Evolutionary conservation across 1,284 basidiomycete species (phyloP), one percentile per base, ranked within the genome.

Genomic region (Sparassis latifolia): DNA sequence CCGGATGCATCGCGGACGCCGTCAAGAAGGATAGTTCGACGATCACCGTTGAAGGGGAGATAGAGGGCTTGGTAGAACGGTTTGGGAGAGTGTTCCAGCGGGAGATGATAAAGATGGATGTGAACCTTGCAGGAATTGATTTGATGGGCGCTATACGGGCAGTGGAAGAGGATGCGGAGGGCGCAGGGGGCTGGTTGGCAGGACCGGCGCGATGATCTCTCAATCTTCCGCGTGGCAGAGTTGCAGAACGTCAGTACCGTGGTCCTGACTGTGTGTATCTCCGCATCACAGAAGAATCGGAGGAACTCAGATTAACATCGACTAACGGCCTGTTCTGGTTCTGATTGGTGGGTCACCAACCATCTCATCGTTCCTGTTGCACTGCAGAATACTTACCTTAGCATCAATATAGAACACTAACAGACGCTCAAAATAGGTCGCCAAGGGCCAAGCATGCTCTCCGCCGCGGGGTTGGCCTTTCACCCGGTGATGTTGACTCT

Each of bases 1-100:
- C 94, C 3, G 87, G 78, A 2, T 81, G 77, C 48, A 75, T 89
- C 48, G 77, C 77, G 52, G 66, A 68, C 45, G 78, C 74, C 20
- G 66, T 67, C 7, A 67, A 63, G 33, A 64, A 65, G 46, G 38
- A 42, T 2, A 40, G 42, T 5, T 20, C 27, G 12, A 20, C 40
- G 12, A 29, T 33, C 5, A 6, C 38, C 5, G 42, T 40, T 3
- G 52, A 60, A 20, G 72, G 68, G 2, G 82, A 86, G 61, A 73
- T 86, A 28, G 66, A 69, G 2, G 76, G 70, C 10, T 56, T 89
- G 44, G 69, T 82, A 32, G 56, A 66, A 37, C 70, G 73, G 29
- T 83, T 88, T 57, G 77, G 82, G 27, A 65, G 61, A 33, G 58
- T 72, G 28, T 82, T 80, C 57, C 76, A 70, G 47, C 73, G 86